Percentiles rank a stretch among this genome's conserved stretches.
Conservation (phyloP, 306 rosid genomes). For the Styphnolobium japonicum region DNA sequence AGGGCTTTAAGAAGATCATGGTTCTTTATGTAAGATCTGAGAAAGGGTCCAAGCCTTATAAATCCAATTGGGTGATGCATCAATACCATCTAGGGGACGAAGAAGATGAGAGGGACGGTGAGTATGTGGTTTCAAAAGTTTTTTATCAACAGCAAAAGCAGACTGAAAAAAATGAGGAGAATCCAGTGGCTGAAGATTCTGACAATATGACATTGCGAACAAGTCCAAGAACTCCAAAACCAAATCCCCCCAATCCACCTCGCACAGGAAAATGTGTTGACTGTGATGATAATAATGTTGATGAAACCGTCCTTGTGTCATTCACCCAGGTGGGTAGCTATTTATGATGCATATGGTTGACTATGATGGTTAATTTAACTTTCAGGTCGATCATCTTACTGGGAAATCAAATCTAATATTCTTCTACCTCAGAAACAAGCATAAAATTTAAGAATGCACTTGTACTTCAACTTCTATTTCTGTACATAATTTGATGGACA, state of each 20-base stretch:
- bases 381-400: not conserved
- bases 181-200: conserved; percentile 40
- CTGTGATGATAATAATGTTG: conserved; percentile 33
- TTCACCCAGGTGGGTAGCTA: conserved; percentile 44
- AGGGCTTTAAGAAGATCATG: conserved; percentile 87
- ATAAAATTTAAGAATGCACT: not conserved
- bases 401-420: not conserved
- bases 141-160: conserved; percentile 60
- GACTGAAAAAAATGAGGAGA: conserved; percentile 42
- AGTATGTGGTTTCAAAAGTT: conserved; percentile 79
- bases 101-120: conserved; percentile 76
- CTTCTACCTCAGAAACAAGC: not conserved
- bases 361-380: not conserved
- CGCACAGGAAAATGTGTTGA: conserved; percentile 41
- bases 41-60: conserved; percentile 61
- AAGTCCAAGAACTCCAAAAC: conserved; percentile 73
- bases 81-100: conserved; percentile 85
- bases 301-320: conserved; percentile 31
- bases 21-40: conserved; percentile 63
- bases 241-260: conserved; percentile 66
- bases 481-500: not conserved
- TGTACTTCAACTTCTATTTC: not conserved
- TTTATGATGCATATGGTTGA: conserved; percentile 9
- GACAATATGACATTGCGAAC: conserved; percentile 38
- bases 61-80: conserved; percentile 84